Conservation (phyloP, 176 grass and related monocot genomes). For the Oryza meridionalis region DNA sequence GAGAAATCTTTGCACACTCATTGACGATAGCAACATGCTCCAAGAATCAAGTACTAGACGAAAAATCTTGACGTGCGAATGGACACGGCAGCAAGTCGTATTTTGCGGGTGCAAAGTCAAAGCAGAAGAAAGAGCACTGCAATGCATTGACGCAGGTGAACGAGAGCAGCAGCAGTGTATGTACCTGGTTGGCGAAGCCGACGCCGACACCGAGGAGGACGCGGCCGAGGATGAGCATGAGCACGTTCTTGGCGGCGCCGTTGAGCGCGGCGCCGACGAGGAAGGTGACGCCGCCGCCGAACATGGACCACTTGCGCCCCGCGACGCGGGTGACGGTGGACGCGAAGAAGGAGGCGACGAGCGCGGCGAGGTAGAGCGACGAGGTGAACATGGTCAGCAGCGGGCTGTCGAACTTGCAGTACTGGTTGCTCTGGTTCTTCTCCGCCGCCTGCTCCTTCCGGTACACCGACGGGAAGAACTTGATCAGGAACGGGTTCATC, state of each 20-base stretch:
- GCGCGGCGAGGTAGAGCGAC: conserved; percentile 85
- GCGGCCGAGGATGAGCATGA: conserved; percentile 89
- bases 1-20: neutral
- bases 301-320: conserved; percentile 95
- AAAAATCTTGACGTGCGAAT: neutral
- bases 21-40: neutral
- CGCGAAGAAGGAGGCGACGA: conserved; percentile 85
- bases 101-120: neutral
- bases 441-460: conserved; percentile 52
- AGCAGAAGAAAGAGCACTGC: neutral
- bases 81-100: neutral
- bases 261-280: conserved; percentile 75
- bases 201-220: conserved; percentile 94
- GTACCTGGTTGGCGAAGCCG: conserved; percentile 91
- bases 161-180: neutral
- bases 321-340: conserved; percentile 66
- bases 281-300: conserved; percentile 87
- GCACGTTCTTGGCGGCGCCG: conserved; percentile 63
- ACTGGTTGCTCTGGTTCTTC: conserved; percentile 76
- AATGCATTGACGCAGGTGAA: neutral
- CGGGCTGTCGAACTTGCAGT: conserved; percentile 99
- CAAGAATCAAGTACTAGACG: neutral
- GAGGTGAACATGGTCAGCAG: conserved; percentile 95
- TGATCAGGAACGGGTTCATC: conserved; percentile 77
- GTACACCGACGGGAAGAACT: conserved; percentile 91